A percentile compares a stretch with the other conserved stretches of the same genome.
phyloP scores from a whole-genome alignment of 2,329 filamentous ascomycete species.

The Fusarium domesticum region DNA sequence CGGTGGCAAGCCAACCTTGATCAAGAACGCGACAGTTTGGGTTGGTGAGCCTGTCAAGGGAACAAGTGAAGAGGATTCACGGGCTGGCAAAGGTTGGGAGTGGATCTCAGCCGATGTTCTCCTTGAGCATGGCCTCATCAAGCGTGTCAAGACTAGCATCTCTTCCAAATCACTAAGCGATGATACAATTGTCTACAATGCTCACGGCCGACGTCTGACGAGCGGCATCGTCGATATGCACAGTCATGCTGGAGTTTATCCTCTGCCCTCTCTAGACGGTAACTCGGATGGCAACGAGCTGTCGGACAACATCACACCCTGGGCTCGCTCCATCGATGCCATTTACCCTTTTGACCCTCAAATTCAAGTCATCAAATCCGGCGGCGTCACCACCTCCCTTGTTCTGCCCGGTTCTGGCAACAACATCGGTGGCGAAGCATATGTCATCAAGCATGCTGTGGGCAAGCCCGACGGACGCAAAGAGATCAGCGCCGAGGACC shows the following conservation, averaged over 20 bases:
- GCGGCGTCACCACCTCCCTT: constrained; percentile 67
- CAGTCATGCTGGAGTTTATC: constrained; percentile 60
- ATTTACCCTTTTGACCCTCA: constrained; percentile 62
- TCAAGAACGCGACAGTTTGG: constrained; percentile 66
- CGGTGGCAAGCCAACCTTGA: constrained; percentile 58
- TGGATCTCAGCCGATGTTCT: constrained; percentile 62
- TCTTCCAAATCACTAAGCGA: constrained; percentile 41
- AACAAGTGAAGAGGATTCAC: constrained; percentile 50
- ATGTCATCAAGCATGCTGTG: constrained; percentile 65
- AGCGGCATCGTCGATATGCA: constrained; percentile 71
- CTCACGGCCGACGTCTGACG: constrained; percentile 59
- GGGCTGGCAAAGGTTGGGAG: constrained; percentile 55
- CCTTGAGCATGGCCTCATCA: constrained; percentile 59
- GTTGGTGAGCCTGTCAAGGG: constrained; percentile 57
- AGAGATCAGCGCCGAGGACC: constrained; percentile 60
- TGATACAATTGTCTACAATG: constrained; percentile 53
- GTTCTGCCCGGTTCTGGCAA: constrained; percentile 68
- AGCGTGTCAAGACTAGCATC: constrained; percentile 48
- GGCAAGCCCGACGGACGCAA: constrained; percentile 56
- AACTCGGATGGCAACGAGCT: constrained; percentile 62
- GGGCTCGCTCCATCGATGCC: constrained; percentile 63
- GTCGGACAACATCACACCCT: constrained; percentile 63
- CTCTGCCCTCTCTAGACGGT: constrained; percentile 53
- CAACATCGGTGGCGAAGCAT: constrained; percentile 71
- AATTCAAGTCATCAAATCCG: constrained; percentile 67